Evolutionary conservation across 768 basidiomycete species (phyloP).

Genomic region (Termitomyces titanicus): DNA sequence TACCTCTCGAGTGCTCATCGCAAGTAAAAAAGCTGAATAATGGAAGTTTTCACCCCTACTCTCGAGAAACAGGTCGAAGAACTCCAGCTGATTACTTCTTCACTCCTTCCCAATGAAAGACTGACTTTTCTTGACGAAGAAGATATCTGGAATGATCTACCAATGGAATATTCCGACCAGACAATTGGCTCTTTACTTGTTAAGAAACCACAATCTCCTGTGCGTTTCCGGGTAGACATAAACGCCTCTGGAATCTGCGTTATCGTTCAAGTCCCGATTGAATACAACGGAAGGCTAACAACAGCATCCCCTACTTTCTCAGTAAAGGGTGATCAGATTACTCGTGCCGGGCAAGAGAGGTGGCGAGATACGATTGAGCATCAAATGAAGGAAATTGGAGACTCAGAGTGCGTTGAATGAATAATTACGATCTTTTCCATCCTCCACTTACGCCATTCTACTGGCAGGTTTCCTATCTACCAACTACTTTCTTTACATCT

Average conservation of each 20-base stretch:
- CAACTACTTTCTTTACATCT: conserved; percentile 56
- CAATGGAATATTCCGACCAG: not conserved
- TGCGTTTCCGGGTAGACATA: conserved; percentile 32
- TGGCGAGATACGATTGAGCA: conserved; percentile 42
- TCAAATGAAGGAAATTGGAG: conserved; percentile 31
- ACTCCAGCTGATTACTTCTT: conserved; percentile 55
- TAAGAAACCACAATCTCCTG: conserved; percentile 17
- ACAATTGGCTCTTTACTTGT: conserved; percentile 12
- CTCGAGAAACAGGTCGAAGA: conserved; percentile 38
- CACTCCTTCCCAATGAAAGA: conserved; percentile 59
- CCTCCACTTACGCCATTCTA: not conserved
- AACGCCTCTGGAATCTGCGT: conserved; percentile 30
- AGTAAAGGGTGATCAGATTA: conserved; percentile 44
- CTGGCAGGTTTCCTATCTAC: conserved; percentile 54
- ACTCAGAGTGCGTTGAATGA: conserved; percentile 26
- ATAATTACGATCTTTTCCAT: not conserved
- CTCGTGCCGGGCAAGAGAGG: conserved; percentile 43
- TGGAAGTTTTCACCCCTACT: not conserved
- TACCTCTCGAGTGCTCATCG: not conserved
- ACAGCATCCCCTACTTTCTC: conserved; percentile 22
- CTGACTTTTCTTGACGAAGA: conserved; percentile 41
- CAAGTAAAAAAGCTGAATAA: not conserved
- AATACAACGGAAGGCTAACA: conserved; percentile 11
- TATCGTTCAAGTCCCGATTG: conserved; percentile 23
- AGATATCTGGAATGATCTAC: conserved; percentile 10